Evolutionary conservation across 805 yeast species (phyloP).

Genomic region (Sugiyamaella lignohabitans): DNA sequence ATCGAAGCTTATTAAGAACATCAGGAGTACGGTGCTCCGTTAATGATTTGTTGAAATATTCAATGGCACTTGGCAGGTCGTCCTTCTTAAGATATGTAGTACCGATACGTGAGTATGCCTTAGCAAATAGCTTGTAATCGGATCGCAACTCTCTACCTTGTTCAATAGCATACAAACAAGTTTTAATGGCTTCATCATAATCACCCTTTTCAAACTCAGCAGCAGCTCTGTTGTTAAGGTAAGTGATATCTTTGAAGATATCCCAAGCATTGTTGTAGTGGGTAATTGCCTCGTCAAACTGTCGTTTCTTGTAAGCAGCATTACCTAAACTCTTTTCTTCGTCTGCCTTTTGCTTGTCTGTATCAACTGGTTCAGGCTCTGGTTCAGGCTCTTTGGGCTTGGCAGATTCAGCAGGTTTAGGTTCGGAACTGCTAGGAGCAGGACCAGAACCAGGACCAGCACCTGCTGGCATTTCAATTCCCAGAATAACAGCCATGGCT

Average conservation of each 20-base stretch:
- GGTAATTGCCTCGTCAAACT: slow-evolving; percentile 89
- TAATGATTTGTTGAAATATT: slow-evolving; percentile 77
- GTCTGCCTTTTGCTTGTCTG: slow-evolving; percentile 33
- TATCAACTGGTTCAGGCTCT: slow-evolving; percentile 32
- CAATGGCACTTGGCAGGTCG: slow-evolving; percentile 66
- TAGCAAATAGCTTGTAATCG: slow-evolving; percentile 86
- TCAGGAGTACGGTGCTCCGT: slow-evolving; percentile 98
- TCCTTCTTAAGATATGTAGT: slow-evolving; percentile 69
- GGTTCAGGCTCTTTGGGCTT: slow-evolving; percentile 23
- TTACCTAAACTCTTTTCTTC: slow-evolving; percentile 79
- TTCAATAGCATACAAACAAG: slow-evolving; percentile 78
- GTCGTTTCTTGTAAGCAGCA: slow-evolving; percentile 71
- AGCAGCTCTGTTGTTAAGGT: slow-evolving; percentile 93
- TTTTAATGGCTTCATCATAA: slow-evolving; percentile 72
- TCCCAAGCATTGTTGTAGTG: slow-evolving; percentile 84
- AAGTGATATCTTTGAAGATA: slow-evolving; percentile 75
- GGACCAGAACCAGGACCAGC: slow-evolving; percentile 17
- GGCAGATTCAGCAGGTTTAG: slow-evolving; percentile 15
- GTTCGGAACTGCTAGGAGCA: slow-evolving; percentile 8
- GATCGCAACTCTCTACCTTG: slow-evolving; percentile 86
- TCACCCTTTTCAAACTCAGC: slow-evolving; percentile 97
- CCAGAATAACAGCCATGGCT: slow-evolving; percentile 77
- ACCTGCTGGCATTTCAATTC: slow-evolving; percentile 42
- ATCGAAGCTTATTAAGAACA: slow-evolving; percentile 76
- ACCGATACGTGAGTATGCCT: slow-evolving; percentile 90